A percentile compares a stretch with the other conserved stretches of the same genome.
Evolutionary conservation across 495 filamentous ascomycete genomes (phyloP).

Genomic region (Parathielavia hyrcaniae): DNA sequence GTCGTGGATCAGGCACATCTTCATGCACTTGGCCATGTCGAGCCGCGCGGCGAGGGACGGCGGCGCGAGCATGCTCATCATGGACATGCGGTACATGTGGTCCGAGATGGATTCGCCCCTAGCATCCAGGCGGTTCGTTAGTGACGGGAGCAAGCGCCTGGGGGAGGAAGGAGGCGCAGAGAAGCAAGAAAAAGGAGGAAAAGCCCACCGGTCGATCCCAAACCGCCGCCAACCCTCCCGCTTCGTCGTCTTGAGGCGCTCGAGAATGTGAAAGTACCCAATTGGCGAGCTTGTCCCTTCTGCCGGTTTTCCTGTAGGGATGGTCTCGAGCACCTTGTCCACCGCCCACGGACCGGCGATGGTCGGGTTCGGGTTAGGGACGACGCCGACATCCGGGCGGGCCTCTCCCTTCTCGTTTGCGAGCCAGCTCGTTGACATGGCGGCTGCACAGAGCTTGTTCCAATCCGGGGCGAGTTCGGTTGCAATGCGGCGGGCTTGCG

Average conservation of each 20-base stretch:
- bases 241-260: constrained; percentile 89
- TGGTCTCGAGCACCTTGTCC: constrained; percentile 43
- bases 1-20: constrained; percentile 92
- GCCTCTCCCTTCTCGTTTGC: constrained; percentile 1
- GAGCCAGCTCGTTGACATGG: constrained; percentile 15
- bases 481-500: neutral
- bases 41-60: constrained; percentile 59
- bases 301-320: constrained; percentile 43
- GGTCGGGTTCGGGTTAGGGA: constrained; percentile 34
- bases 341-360: constrained; percentile 44
- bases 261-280: constrained; percentile 87
- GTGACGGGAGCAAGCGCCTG: neutral
- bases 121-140: constrained; percentile 12
- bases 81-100: constrained; percentile 99
- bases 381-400: constrained; percentile 24
- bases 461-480: no score
- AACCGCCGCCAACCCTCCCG: constrained; percentile 94
- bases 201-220: constrained; percentile 56
- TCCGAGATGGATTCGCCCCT: constrained; percentile 82
- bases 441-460: neutral
- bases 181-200: constrained; percentile 20
- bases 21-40: constrained; percentile 76
- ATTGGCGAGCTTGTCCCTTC: constrained; percentile 66
- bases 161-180: no score
- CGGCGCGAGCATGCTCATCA: constrained; percentile 92